A percentile compares a stretch with the other conserved stretches of the same genome.
Conservation (phyloP, 2,329 filamentous ascomycete species). For the Epichloe coenophiala region DNA sequence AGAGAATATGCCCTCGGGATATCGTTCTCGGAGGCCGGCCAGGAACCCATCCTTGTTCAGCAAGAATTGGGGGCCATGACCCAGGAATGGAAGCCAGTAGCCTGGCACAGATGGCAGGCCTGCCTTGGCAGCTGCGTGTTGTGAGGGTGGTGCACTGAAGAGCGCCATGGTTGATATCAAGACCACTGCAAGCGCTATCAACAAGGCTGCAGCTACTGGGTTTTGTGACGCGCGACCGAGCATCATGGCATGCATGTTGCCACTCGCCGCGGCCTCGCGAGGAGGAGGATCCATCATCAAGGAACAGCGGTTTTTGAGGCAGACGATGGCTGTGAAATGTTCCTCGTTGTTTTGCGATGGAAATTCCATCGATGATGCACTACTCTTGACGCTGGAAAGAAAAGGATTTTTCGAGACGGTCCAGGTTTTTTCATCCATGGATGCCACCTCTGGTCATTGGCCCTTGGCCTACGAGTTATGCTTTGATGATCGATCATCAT, state of each 20-base stretch:
- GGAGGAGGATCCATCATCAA: neutral
- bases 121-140: conserved; percentile 7
- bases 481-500: too few relatives aligned
- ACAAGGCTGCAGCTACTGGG: neutral
- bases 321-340: too few relatives aligned
- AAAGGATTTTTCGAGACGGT: too few relatives aligned
- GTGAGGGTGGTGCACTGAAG: conserved; percentile 24
- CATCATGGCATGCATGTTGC: neutral
- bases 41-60: conserved; percentile 17
- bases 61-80: conserved; percentile 21
- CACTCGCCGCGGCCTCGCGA: neutral
- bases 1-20: too few relatives aligned
- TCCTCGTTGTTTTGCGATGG: too few relatives aligned
- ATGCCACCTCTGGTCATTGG: too few relatives aligned
- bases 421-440: too few relatives aligned
- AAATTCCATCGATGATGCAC: too few relatives aligned
- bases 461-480: too few relatives aligned
- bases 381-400: too few relatives aligned
- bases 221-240: neutral
- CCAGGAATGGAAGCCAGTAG: conserved; percentile 23
- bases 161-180: conserved; percentile 4
- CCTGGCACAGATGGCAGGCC: conserved; percentile 14
- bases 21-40: conserved; percentile 10
- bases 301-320: too few relatives aligned
- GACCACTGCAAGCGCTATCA: neutral